Percentiles rank a stretch among this genome's conserved stretches.
Evolutionary conservation across 768 basidiomycete species (phyloP).

Genomic region (Tricholoma bakamatsutake): DNA sequence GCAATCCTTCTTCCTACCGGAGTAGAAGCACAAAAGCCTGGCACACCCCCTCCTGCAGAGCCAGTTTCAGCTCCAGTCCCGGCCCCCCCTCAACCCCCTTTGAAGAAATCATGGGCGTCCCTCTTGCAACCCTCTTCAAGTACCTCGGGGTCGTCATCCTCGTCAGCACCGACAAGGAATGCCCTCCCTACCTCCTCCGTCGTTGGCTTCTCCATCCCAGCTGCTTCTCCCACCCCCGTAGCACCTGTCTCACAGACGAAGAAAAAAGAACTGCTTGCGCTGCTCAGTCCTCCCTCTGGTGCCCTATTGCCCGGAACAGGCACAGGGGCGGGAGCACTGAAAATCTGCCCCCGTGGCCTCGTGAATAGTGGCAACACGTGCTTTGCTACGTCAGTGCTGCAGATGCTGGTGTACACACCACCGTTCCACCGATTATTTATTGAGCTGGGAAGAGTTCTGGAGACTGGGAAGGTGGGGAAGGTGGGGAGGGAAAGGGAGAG

Average conservation of each 20-base stretch:
- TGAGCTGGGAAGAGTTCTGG: conserved; percentile 56
- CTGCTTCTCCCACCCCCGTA: conserved; percentile 24
- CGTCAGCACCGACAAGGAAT: conserved; percentile 29
- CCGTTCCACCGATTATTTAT: conserved; percentile 78
- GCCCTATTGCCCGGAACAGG: conserved; percentile 1
- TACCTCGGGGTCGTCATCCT: conserved; percentile 29
- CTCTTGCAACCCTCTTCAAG: conserved; percentile 45
- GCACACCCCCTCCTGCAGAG: neutral
- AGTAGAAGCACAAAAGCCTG: conserved; percentile 1
- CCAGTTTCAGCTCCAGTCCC: conserved; percentile 15
- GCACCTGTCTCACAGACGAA: conserved; percentile 28
- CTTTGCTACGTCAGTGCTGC: conserved; percentile 92
- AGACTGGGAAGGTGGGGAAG: conserved; percentile 22
- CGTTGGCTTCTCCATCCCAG: conserved; percentile 71
- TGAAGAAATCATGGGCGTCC: conserved; percentile 75
- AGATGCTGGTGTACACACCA: conserved; percentile 84
- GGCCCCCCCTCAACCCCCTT: conserved; percentile 25
- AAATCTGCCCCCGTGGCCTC: conserved; percentile 69
- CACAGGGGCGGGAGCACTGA: neutral
- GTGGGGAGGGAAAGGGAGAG: conserved; percentile 23
- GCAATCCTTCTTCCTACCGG: neutral
- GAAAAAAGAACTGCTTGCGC: conserved; percentile 45
- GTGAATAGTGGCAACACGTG: conserved; percentile 97
- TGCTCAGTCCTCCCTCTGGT: conserved; percentile 40
- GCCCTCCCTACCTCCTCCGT: conserved; percentile 65